A percentile compares a stretch with the other conserved stretches of the same genome.
Conservation (phyloP, 768 basidiomycete genomes). For the Tephrocybe sp. region DNA sequence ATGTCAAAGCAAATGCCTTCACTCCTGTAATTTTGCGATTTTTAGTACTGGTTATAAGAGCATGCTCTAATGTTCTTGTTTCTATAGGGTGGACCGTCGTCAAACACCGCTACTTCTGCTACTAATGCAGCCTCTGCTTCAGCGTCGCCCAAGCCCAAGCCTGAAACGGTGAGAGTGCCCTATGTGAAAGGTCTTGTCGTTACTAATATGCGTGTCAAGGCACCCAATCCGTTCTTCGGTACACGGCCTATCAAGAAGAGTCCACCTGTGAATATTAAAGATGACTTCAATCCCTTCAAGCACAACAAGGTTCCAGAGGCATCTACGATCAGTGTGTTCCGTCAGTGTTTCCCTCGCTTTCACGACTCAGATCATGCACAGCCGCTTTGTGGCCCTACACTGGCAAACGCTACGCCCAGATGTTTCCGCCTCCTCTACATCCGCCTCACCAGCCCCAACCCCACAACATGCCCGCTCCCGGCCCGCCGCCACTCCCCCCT, state of each 20-base stretch:
- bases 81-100: slow-evolving; percentile 47
- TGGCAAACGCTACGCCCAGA: slow-evolving; percentile 80
- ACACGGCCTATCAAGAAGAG: slow-evolving; percentile 74
- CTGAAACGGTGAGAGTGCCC: slow-evolving; percentile 46
- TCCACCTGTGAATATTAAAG: slow-evolving; percentile 80
- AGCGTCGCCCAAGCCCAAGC: slow-evolving; percentile 62
- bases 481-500: slow-evolving; percentile 68
- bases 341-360: background rate
- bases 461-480: slow-evolving; percentile 65
- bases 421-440: slow-evolving; percentile 68
- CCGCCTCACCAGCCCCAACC: slow-evolving; percentile 65
- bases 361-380: slow-evolving; percentile 26
- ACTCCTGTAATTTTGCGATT: slow-evolving; percentile 53
- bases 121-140: slow-evolving; percentile 48
- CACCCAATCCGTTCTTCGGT: slow-evolving; percentile 91
- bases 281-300: slow-evolving; percentile 98
- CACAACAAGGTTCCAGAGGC: slow-evolving; percentile 80
- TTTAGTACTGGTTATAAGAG: slow-evolving; percentile 22
- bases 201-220: slow-evolving; percentile 31
- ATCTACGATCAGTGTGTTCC: slow-evolving; percentile 66
- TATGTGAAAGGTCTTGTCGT: slow-evolving; percentile 3
- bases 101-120: slow-evolving; percentile 42
- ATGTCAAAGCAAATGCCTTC: slow-evolving; percentile 75
- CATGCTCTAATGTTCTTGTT: slow-evolving; percentile 20
- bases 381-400: slow-evolving; percentile 85